A percentile compares a stretch with the other conserved stretches of the same genome.
These are phyloP conservation scores for Albugo laibachii DNA, from an alignment of 352 stramenopile genomes.

Conservation along the genomic window DNA sequence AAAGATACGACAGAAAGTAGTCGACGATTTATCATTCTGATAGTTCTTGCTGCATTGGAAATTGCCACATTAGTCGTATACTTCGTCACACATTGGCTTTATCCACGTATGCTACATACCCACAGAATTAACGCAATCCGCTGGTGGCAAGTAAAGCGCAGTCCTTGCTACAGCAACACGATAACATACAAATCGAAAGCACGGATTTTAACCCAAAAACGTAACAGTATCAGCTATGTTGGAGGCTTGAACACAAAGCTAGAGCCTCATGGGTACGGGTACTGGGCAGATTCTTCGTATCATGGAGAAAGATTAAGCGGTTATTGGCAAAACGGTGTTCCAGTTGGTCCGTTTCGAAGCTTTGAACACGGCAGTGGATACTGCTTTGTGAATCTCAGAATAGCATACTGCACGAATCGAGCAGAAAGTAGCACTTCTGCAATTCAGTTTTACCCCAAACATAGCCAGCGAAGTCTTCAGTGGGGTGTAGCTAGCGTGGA, in stretches of 20 bases:
- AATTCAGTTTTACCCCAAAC: constrained; percentile 16
- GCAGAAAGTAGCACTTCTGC: constrained; percentile 13
- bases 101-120: constrained; percentile 30
- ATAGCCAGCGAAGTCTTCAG: constrained; percentile 7
- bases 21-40: constrained; percentile 7
- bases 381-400: constrained; percentile 49
- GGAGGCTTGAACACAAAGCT: constrained; percentile 32
- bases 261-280: constrained; percentile 39
- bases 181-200: constrained; percentile 25
- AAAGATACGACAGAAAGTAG: constrained; percentile 15
- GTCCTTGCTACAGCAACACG: constrained; percentile 18
- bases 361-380: constrained; percentile 53
- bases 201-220: constrained; percentile 21
- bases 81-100: constrained; percentile 39
- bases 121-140: constrained; percentile 18
- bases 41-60: constrained; percentile 18
- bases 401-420: constrained; percentile 32
- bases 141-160: constrained; percentile 30
- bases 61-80: constrained; percentile 28
- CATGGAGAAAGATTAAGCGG: constrained; percentile 52
- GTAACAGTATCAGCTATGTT: constrained; percentile 34
- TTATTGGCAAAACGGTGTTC: constrained; percentile 46
- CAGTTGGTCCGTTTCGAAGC: constrained; percentile 51
- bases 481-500: constrained; percentile 71
- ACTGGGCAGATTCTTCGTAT: constrained; percentile 49